Conservation (phyloP, 352 stramenopile species). For the Globisporangium rhizosaccharum region DNA sequence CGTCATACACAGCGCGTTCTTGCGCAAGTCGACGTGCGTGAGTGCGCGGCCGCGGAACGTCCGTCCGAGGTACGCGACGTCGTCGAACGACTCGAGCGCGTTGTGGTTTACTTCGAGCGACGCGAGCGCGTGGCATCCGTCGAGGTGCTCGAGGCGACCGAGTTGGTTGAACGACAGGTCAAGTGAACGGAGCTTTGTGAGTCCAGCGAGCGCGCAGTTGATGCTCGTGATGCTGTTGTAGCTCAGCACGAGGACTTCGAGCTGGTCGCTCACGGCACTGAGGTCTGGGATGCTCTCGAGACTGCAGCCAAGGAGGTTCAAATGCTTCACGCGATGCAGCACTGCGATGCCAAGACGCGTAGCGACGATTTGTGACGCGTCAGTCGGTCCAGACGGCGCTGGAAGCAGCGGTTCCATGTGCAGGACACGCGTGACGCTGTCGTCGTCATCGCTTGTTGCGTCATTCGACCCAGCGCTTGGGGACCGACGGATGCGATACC, state of each 20-base stretch:
- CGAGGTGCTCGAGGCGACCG: slow-evolving; percentile 33
- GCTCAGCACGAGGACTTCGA: slow-evolving; percentile 63
- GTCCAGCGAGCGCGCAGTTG: slow-evolving; percentile 18
- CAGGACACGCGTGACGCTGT: slow-evolving; percentile 24
- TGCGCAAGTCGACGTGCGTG: slow-evolving; percentile 48
- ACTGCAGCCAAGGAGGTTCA: slow-evolving; percentile 50
- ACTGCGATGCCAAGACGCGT: not conserved
- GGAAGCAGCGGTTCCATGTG: slow-evolving; percentile 39
- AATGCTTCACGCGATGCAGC: slow-evolving; percentile 24
- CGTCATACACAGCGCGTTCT: slow-evolving; percentile 52
- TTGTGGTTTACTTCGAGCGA: slow-evolving; percentile 63
- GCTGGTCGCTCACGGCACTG: slow-evolving; percentile 21
- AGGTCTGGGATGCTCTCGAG: slow-evolving; percentile 49
- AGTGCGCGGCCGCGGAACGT: slow-evolving; percentile 20
- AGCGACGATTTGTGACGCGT: slow-evolving; percentile 6
- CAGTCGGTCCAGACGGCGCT: not conserved
- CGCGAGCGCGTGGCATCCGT: slow-evolving; percentile 25
- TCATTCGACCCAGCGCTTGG: slow-evolving; percentile 21
- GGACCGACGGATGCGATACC: slow-evolving; percentile 42
- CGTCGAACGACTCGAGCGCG: slow-evolving; percentile 45
- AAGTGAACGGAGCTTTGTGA: slow-evolving; percentile 38
- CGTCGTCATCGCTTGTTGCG: slow-evolving; percentile 11
- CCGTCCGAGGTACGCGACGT: slow-evolving; percentile 37
- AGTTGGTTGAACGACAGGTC: slow-evolving; percentile 76
- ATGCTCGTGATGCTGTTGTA: slow-evolving; percentile 64